phyloP scores from a whole-genome alignment of 352 stramenopile species.

The Phytophthora pistaciae region DNA sequence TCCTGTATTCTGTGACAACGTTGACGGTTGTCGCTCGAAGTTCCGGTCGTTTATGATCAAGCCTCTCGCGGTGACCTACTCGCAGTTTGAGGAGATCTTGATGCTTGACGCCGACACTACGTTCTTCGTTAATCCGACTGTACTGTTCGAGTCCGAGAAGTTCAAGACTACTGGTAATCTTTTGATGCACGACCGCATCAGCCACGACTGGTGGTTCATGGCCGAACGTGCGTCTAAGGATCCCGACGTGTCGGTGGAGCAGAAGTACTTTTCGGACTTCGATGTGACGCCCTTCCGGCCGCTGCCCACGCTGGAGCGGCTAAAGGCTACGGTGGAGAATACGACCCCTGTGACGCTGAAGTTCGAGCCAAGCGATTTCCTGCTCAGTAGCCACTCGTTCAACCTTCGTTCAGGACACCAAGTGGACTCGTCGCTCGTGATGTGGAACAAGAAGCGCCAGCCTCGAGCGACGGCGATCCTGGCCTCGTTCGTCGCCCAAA shows the following conservation, averaged over 20 bases:
- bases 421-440: slow-evolving; percentile 56
- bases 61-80: slow-evolving; percentile 56
- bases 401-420: slow-evolving; percentile 50
- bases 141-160: slow-evolving; percentile 57
- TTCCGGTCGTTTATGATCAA: slow-evolving; percentile 72
- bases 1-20: slow-evolving; percentile 52
- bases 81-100: slow-evolving; percentile 69
- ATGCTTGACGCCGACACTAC: slow-evolving; percentile 71
- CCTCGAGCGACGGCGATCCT: slow-evolving; percentile 52
- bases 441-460: slow-evolving; percentile 57
- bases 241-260: slow-evolving; percentile 28
- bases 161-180: slow-evolving; percentile 58
- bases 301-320: slow-evolving; percentile 27
- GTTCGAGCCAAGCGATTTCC: slow-evolving; percentile 38
- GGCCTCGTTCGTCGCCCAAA: slow-evolving; percentile 44
- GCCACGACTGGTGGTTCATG: slow-evolving; percentile 42
- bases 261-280: slow-evolving; percentile 40
- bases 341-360: slow-evolving; percentile 29
- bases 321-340: slow-evolving; percentile 32
- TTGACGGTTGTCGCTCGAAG: slow-evolving; percentile 46
- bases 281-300: slow-evolving; percentile 34
- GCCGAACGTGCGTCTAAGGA: slow-evolving; percentile 22
- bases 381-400: slow-evolving; percentile 46
- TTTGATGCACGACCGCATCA: slow-evolving; percentile 70
- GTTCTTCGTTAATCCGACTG: slow-evolving; percentile 62